Base-by-base conservation (phyloP, 306 rosid genomes). In the Begonia peltatifolia region DNA sequence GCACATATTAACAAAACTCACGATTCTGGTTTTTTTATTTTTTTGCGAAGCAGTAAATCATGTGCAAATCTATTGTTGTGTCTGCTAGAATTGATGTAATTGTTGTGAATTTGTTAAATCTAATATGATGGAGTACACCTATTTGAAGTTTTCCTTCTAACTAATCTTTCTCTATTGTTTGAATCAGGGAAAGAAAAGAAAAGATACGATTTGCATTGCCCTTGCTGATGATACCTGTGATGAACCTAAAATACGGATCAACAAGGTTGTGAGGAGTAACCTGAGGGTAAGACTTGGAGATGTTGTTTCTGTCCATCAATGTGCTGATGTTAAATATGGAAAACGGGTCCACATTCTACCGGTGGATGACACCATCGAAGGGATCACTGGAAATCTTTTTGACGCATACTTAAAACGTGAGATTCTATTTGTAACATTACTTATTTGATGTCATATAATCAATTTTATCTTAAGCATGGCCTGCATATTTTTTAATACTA, bases 221-320 rank as follows among this genome's bases (percentile, higher is more conserved):
- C 50, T 59, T 14, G 52, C 44, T 5, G 65, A 59, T 54, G 65
- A 59, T 23, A 47, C 56, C 0, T 66, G 71, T 38, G 71, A 59
- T 16, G 71, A 66, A 35, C 60, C 55, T 11, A 66, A 66, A 61
- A 59, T 66, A 44, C 59, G 64, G 53, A 68, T 67, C 62, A 67
- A 67, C 57, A 67, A 60, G 50, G 66, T 67, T 53, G 72, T 67
- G 35, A 55, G 72, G 43, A 58, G 55, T 57, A 67, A 67, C 54
- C 62, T 60, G 10, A 57, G 72, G 41, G 72, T 68, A 6, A 61
- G 63, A 50, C 67, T 68, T 56, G 67, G 63, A 13, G 72, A 61
- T 42, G 63, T 61, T 51, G 72, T 68, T 44, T 68, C 67, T 8
- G 57, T 68, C 22, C 72, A 68, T 25, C 63, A 55, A 14, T 68